These are phyloP conservation scores for Climacium dendroides DNA, from an alignment of 225 moss, liverwort and hornwort genomes.

Conservation along the genomic window DNA sequence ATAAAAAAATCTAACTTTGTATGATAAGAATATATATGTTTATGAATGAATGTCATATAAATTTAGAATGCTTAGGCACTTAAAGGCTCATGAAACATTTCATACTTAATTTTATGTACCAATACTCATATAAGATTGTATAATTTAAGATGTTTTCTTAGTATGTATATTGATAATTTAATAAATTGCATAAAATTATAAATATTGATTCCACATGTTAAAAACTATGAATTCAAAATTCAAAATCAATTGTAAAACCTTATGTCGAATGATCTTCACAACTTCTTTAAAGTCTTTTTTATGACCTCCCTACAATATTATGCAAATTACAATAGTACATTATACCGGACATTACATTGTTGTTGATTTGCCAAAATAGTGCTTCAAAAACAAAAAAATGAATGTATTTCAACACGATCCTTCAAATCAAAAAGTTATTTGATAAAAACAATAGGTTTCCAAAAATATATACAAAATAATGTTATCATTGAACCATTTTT, in stretches of 20 bases:
- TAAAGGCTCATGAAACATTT: background rate
- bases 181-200: too few relatives aligned
- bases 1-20: background rate
- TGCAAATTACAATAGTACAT: background rate
- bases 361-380: background rate
- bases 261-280: background rate
- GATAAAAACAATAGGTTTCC: background rate
- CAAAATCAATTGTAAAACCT: background rate
- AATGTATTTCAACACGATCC: background rate
- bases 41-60: background rate
- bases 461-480: background rate
- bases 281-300: conserved; percentile 6
- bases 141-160: background rate
- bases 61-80: background rate
- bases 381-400: background rate
- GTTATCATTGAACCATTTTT: background rate
- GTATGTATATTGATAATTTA: background rate
- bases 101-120: background rate
- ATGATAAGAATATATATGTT: too few relatives aligned
- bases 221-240: background rate
- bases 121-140: background rate
- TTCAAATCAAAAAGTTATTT: background rate
- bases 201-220: too few relatives aligned
- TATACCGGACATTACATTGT: too few relatives aligned
- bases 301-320: background rate